phyloP scores from a whole-genome alignment of 2,329 filamentous ascomycete species.

The Ramichloridium luteum region DNA sequence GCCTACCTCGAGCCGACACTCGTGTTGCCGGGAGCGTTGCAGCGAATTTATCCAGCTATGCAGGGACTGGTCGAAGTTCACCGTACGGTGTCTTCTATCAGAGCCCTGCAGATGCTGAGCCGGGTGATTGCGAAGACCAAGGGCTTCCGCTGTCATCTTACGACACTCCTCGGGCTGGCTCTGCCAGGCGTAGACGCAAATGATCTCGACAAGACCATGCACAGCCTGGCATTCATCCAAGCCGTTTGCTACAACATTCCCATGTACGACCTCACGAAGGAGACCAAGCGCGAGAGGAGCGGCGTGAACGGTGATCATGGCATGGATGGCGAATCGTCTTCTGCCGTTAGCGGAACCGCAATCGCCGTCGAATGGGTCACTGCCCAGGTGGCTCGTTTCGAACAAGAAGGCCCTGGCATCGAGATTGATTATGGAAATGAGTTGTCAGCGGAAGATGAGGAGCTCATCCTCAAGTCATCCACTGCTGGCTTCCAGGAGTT shows the following conservation, averaged over 20 bases:
- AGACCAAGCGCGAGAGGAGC: conserved; percentile 29
- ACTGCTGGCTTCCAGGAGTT: conserved; percentile 93
- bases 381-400: conserved; percentile 85
- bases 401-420: conserved; percentile 71
- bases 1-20: conserved; percentile 84
- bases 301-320: conserved; percentile 21
- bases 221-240: conserved; percentile 90
- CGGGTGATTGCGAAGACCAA: conserved; percentile 85
- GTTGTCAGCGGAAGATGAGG: conserved; percentile 74
- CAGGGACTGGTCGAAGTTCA: conserved; percentile 96
- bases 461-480: conserved; percentile 78
- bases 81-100: conserved; percentile 83
- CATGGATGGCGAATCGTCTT: conserved; percentile 8
- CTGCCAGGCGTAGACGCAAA: conserved; percentile 96
- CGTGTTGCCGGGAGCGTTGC: conserved; percentile 82
- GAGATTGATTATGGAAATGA: conserved; percentile 75
- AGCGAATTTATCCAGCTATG: conserved; percentile 92
- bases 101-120: conserved; percentile 82
- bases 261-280: conserved; percentile 66
- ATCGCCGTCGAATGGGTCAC: conserved; percentile 89
- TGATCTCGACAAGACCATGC: conserved; percentile 89
- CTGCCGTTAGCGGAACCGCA: conserved; percentile 28
- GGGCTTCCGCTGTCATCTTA: conserved; percentile 93
- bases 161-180: conserved; percentile 80
- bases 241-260: conserved; percentile 94